Base-by-base conservation (phyloP, 225 moss, liverwort and hornwort genomes). In the Thuidium tamariscinum region DNA sequence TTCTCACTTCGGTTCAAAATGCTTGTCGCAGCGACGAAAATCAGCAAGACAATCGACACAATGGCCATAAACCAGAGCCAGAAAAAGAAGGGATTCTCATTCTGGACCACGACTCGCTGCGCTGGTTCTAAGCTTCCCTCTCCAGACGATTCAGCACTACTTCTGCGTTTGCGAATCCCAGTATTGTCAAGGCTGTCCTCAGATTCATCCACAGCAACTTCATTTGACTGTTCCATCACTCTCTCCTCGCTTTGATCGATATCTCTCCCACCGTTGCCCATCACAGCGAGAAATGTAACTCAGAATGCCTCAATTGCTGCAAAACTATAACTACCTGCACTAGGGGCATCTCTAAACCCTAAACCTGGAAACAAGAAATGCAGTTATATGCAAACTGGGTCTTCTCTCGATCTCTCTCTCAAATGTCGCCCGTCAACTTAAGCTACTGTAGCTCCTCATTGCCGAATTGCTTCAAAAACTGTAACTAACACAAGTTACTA, bases 21-120 rank as follows among this genome's bases (percentile, higher is more conserved):
- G 30, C 78, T 84, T 54, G 88, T 61, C 10, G 73, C 86, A 12
- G 41, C 52, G 36, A 89, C 64, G 67, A 91, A 86, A 42, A 91
- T 39, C 41, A 92, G 62, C 91, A 84, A 88, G 13, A 91, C 36
- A 4, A 69, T 15, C 44, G 92, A 89, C 69, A 91, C 61, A 16
- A 82, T 62, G 29, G 72, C 84, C 74, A 91, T 77, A 84, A 92
- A 92, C 77, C 79, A 77, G 8, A 92, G 89, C 92, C 92, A 92
- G 89, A 92, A 89, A 26, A 87, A 91, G 87, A 92, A 90, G 26
- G 92, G 92, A 74, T 89, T 92, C 67, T 87, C 89, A 17, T 89
- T 86, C 44, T 70, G 71, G 70, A 91, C 82, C 37, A 92, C 89
- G 29, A 91, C 52, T 68, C 81, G 89, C 85, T 64, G 79, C 76